Evolutionary conservation across 306 rosid species (phyloP).

Genomic region (Psophocarpus tetragonolobus): DNA sequence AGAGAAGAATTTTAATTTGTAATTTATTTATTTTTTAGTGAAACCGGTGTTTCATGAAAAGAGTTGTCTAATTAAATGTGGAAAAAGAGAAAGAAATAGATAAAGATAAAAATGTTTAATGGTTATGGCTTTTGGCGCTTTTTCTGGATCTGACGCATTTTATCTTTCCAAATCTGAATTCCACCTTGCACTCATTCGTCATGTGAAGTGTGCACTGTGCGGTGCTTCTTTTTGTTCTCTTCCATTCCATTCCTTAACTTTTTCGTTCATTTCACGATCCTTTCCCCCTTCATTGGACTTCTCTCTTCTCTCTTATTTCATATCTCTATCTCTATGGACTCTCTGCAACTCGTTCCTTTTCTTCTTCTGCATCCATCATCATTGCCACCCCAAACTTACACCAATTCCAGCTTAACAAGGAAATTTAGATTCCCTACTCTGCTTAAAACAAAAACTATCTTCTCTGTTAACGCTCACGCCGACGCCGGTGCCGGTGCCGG

Average conservation of each 20-base stretch:
- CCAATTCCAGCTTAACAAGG: conserved; percentile 3
- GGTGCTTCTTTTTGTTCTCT: conserved; percentile 25
- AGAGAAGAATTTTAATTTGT: too few relatives aligned
- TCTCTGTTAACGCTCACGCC: too few relatives aligned
- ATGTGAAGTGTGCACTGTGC: not conserved
- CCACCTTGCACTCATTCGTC: not conserved
- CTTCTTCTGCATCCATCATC: conserved; percentile 28
- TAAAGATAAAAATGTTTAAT: not conserved
- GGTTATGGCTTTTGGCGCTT: conserved; percentile 30
- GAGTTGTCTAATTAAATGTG: too few relatives aligned
- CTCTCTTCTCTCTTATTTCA: too few relatives aligned
- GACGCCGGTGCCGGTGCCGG: too few relatives aligned
- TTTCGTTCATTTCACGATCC: conserved; percentile 34
- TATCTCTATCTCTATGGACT: too few relatives aligned
- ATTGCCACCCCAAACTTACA: not conserved
- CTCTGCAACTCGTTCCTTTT: conserved; percentile 40
- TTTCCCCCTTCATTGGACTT: conserved; percentile 35
- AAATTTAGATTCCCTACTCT: conserved; percentile 33
- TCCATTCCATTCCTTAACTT: not conserved
- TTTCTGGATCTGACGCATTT: conserved; percentile 44
- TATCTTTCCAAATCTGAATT: conserved; percentile 20
- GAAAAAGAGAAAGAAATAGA: too few relatives aligned
- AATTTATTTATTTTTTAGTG: too few relatives aligned
- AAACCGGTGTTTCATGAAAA: too few relatives aligned
- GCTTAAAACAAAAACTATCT: conserved; percentile 15